Evolutionary conservation across 805 yeast genomes (phyloP).

Genomic region (Candida lessepsii): DNA sequence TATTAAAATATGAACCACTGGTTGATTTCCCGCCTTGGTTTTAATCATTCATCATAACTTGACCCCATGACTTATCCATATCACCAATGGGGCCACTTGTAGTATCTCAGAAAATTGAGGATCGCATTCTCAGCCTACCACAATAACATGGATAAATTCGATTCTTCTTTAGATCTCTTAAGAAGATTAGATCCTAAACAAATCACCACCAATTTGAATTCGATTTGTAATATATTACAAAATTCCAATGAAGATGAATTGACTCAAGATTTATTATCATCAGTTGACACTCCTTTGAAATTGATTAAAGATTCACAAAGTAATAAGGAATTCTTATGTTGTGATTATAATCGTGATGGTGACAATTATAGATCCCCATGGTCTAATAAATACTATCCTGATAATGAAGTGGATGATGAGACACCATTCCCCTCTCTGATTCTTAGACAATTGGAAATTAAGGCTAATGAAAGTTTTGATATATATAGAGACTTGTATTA

Average conservation of each 20-base stretch:
- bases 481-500: slow-evolving; percentile 90
- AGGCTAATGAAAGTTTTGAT: slow-evolving; percentile 89
- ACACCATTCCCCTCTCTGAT: slow-evolving; percentile 71
- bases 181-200: slow-evolving; percentile 41
- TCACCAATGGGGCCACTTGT: too few species aligned
- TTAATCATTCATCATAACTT: too few species aligned
- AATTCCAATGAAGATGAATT: slow-evolving; percentile 37
- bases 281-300: slow-evolving; percentile 82
- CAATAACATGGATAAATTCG: slow-evolving; percentile 32
- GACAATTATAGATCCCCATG: slow-evolving; percentile 92
- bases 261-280: slow-evolving; percentile 82
- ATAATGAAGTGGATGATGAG: slow-evolving; percentile 53
- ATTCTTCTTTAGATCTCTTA: slow-evolving; percentile 39
- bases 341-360: slow-evolving; percentile 95
- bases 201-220: slow-evolving; percentile 31
- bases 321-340: slow-evolving; percentile 72
- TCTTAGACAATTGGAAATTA: slow-evolving; percentile 71
- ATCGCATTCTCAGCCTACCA: not conserved
- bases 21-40: too few species aligned
- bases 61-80: too few species aligned
- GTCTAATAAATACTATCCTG: slow-evolving; percentile 70
- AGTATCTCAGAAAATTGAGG: too few species aligned
- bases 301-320: slow-evolving; percentile 48
- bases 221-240: slow-evolving; percentile 42
- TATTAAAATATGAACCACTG: too few species aligned